Evolutionary conservation across 2,329 filamentous ascomycete genomes (phyloP), one percentile per base, ranked within the genome.

Genomic region (Herpotrichia juniperi): DNA sequence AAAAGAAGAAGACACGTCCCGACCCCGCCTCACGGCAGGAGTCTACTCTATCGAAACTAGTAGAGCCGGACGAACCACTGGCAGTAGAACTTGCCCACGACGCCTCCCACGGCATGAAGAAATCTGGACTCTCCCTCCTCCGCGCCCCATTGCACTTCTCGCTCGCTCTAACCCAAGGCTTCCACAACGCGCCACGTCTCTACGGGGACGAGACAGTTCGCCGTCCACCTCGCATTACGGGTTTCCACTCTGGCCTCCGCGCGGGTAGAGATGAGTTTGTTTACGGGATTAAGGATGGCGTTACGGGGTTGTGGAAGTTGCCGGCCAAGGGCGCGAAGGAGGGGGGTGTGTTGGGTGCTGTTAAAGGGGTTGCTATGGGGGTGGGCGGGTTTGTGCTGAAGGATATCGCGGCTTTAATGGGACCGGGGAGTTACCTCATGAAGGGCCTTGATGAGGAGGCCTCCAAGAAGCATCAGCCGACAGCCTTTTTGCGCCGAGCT

Each of bases 191-290:
- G 0, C 87, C 87, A 1, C 81, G 86, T 2, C 77, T 90, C 0
- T 90, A 90, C 59, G 87, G 87, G 12, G 87, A 90, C 61, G 81
- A 84, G 43, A 89, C 87, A 1, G 87, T 90, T 1, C 81, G 87
- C 3, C 80, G 81, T 1, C 84, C 85, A 1, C 79, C 80, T 1
- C 80, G 85, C 7, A 83, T 90, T 35, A 89, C 85, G 1, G 87
- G 86, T 2, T 79, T 89, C 51, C 78, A 80, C 44, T 88, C 85
- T 2, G 87, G 87, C 1, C 74, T 76, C 16, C 79, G 78, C 31
- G 87, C 86, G 0, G 85, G 85, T 0, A 77, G 84, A 5, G 75
- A 81, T 52, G 87, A 88, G 66, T 82, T 89, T 25, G 69, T 81
- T 0, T 86, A 83, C 53, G 87, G 87, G 3, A 73, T 89, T 11